A percentile compares a stretch with the other conserved stretches of the same genome.
Evolutionary conservation across 1,284 basidiomycete genomes (phyloP).

Genomic region (Hypsizygus ulmarius): DNA sequence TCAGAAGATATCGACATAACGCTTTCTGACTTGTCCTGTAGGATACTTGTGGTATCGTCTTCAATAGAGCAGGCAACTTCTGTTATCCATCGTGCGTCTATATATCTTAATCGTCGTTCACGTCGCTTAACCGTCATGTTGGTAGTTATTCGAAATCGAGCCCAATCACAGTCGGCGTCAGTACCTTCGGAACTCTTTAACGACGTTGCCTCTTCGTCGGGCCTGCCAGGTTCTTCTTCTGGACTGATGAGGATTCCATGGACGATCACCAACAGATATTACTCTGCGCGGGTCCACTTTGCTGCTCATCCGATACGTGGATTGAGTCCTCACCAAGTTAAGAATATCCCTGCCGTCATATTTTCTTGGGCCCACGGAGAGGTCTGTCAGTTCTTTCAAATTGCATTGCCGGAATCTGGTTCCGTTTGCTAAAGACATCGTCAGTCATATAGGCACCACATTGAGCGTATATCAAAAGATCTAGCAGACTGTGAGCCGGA

Average conservation of each 20-base stretch:
- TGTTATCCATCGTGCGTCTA: constrained; percentile 47
- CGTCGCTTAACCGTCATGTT: constrained; percentile 11
- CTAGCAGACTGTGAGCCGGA: constrained; percentile 57
- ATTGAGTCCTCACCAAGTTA: constrained; percentile 34
- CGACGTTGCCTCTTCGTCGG: not conserved
- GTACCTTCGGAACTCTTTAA: not conserved
- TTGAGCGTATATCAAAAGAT: constrained; percentile 47
- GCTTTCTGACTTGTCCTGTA: constrained; percentile 28
- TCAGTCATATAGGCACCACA: constrained; percentile 45
- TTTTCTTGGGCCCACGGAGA: constrained; percentile 68
- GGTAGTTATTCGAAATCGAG: constrained; percentile 21
- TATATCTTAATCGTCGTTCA: constrained; percentile 5
- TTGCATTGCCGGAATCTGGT: constrained; percentile 10
- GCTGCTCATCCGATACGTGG: constrained; percentile 45
- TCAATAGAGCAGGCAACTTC: constrained; percentile 37
- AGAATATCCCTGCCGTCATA: constrained; percentile 63
- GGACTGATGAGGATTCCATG: constrained; percentile 49
- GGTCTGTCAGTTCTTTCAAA: constrained; percentile 39
- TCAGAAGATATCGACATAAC: constrained; percentile 6
- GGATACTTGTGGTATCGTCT: constrained; percentile 50
- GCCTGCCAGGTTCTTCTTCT: constrained; percentile 13
- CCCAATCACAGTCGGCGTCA: constrained; percentile 1
- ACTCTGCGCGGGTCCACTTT: constrained; percentile 75
- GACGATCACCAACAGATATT: constrained; percentile 84
- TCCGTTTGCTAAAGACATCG: constrained; percentile 16